A percentile compares a stretch with the other conserved stretches of the same genome.
These are phyloP conservation scores for Batrachochytrium dendrobatidis DNA, from an alignment of 371 early-diverging fungal species.

Conservation along the genomic window DNA sequence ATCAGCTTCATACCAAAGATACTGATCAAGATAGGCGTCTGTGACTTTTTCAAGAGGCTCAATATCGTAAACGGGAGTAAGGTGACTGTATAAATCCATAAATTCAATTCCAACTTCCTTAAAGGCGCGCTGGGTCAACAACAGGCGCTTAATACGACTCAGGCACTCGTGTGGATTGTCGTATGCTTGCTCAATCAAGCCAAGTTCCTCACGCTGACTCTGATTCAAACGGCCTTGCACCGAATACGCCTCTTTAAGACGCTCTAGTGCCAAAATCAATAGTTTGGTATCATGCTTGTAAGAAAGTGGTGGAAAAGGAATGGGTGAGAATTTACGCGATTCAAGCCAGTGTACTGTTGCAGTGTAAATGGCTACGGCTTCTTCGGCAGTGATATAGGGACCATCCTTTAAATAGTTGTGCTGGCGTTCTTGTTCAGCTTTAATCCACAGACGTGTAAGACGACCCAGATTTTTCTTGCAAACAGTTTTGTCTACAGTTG, in stretches of 20 bases:
- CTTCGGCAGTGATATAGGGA: constrained; percentile 94
- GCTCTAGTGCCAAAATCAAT: constrained; percentile 89
- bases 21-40: constrained; percentile 98
- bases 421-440: constrained; percentile 98
- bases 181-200: constrained; percentile 95
- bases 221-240: constrained; percentile 94
- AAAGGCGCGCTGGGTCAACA: constrained; percentile 97
- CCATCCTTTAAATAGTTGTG: constrained; percentile 98
- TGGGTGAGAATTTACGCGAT: constrained; percentile 92
- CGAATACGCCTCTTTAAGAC: constrained; percentile 90
- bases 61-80: constrained; percentile 94
- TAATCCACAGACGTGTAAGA: constrained; percentile 95
- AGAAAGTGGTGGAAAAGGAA: constrained; percentile 96
- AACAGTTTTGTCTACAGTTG: constrained; percentile 98
- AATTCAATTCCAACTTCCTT: constrained; percentile 99
- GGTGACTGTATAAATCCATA: constrained; percentile 92
- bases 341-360: constrained; percentile 98
- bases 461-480: constrained; percentile 92
- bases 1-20: constrained; percentile 97
- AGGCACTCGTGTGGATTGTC: constrained; percentile 95
- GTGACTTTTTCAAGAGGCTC: constrained; percentile 98
- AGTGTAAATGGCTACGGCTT: constrained; percentile 96
- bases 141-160: constrained; percentile 88
- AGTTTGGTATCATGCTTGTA: constrained; percentile 98
- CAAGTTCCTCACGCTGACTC: constrained; percentile 95